Base-by-base conservation (phyloP, 805 yeast genomes). In the Candida pini region DNA sequence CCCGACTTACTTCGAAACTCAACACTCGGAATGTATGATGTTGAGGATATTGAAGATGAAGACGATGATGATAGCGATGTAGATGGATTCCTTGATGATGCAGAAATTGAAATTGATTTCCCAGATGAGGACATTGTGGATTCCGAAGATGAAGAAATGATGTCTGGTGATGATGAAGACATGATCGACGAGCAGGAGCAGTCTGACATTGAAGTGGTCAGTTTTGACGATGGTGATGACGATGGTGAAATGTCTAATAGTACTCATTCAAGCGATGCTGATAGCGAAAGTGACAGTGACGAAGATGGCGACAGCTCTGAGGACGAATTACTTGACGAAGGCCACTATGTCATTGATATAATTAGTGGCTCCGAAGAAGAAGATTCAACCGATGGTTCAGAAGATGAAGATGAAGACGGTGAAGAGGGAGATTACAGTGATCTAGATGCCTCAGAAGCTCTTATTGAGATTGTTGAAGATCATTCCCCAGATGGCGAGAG, bases 1-100 rank as follows among this genome's bases (percentile, higher is more conserved):
- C 88, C 95, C 0, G 89, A 89, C 54, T 64, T 89, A 50, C 78
- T 90, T 58, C 67, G 81, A 26, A 89, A 92, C 53, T 89, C 97
- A 0, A 85, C 97, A 0, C 66, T 90, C 26, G 97, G 96, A 2
- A 89, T 90, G 94, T 90, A 82, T 54, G 97, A 90, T 48, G 79
- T 84, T 26, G 84, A 71, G 22, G 92, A 81, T 33, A 70, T 73
- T 23, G 65, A 60, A 10, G 58, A 52, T 23, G 63, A 53, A 17
- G 60, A 51, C n/a, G 63, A 50, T 15, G 54, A 45, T 6, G 58
- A 44, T 6, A 56, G 46, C 9, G 58, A 51, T 16, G 58, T 48
- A 6, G 54, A 45, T 14, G 63, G 47, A n/a, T 53, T 50, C 31
- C 40, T 53, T 6, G 51, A 43, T 25, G 57, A 52, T 5, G 65